Evolutionary conservation across 257 asterid species (phyloP).

Genomic region (Gentiana straminea): DNA sequence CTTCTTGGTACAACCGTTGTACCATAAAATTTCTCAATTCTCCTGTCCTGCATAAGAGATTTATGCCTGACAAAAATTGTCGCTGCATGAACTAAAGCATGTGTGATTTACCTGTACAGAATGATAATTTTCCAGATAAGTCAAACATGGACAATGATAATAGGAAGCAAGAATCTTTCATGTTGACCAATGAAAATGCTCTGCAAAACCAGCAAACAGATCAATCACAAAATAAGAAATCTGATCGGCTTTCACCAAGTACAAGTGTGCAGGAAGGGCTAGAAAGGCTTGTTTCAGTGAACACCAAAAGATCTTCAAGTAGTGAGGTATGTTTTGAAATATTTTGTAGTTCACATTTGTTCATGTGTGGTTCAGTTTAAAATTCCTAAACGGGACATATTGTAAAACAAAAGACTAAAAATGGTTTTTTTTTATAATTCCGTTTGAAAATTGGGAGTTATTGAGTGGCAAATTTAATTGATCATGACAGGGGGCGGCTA

Average conservation of each 20-base stretch:
- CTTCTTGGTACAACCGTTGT: too few relatives aligned
- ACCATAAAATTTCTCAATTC: too few relatives aligned
- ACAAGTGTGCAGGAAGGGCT: conserved; percentile 11
- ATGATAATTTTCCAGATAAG: conserved; percentile 31
- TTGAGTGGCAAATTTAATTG: too few relatives aligned
- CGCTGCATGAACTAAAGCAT: too few relatives aligned
- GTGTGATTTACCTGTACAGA: conserved; percentile 11
- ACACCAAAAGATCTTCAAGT: conserved; percentile 44
- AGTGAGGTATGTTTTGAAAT: conserved; percentile 40
- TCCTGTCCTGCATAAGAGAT: too few relatives aligned
- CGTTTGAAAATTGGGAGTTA: too few relatives aligned
- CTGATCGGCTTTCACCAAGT: conserved; percentile 9
- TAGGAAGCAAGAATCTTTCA: conserved; percentile 22
- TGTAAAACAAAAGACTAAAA: too few relatives aligned
- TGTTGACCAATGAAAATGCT: conserved; percentile 18
- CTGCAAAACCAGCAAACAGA: conserved; percentile 31
- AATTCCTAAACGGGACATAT: too few relatives aligned
- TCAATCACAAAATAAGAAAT: conserved; percentile 20
- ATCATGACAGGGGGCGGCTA: conserved; percentile 43
- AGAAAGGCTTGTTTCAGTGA: conserved; percentile 16
- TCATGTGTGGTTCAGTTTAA: too few relatives aligned
- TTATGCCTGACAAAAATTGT: too few relatives aligned
- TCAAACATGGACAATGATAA: conserved; percentile 26
- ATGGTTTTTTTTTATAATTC: too few relatives aligned
- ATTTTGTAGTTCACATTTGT: too few relatives aligned